Base-by-base conservation (phyloP, 768 basidiomycete species). In the Agaricus blazei region DNA sequence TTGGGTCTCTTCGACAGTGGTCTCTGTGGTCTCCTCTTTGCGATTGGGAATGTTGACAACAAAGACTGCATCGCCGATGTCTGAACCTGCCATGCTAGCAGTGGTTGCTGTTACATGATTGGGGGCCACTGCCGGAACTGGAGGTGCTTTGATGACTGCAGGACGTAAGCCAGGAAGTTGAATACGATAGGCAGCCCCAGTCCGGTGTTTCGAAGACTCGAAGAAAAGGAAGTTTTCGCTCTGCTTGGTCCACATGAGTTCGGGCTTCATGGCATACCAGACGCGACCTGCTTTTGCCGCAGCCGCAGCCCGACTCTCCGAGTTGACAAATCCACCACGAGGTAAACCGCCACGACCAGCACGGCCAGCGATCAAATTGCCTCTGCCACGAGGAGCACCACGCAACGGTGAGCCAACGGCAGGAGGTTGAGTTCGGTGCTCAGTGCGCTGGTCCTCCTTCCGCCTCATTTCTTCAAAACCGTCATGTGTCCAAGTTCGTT, bases 381-480 rank as follows among this genome's bases (percentile, higher is more conserved):
- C 78, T 60, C 80, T 71, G 31, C 72, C 69, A 53, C 77, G 76
- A 62, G 77, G 76, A 59, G 74, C 80, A 52, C 77, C 77, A 63
- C 54, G 54, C 31, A 56, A 23, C 42, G 54, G 37, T 27, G 54
- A 36, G 15, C 19, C 42, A 8, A 12, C 12, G 11, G 48, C 56
- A 6, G 64, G 58, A 29, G 40, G 71, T 27, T 68, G 64, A 14
- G 68, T 64, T 31, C 67, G 69, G 24, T 11, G 24, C 14, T 44
- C 54, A 14, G 14, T 26, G 42, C 77, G 76, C 51, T 77, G 75
- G 56, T 90, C 87, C 57, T 92, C 90, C 61, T 79, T 80, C 52
- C 76, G 77, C 70, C 83, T 90, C 81, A 93, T 81, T 72, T 95
- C 90, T 68, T 93, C 90, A 59, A 86, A 95, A 1, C 91, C 90